Conservation (phyloP, 2,329 filamentous ascomycete genomes). For the Fusarium nisikadoi region DNA sequence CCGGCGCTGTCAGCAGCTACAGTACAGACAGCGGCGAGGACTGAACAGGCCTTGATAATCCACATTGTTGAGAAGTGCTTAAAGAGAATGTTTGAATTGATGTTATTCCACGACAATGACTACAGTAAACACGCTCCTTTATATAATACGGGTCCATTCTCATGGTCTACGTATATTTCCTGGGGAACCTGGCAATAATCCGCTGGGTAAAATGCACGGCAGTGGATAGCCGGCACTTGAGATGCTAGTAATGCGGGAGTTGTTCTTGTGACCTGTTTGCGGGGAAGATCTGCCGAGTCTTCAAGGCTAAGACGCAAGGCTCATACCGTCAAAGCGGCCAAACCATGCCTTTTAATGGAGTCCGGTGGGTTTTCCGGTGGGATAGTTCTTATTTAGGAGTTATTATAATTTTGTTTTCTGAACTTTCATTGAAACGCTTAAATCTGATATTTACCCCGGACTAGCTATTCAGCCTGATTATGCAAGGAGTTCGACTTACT, state of each 20-base stretch:
- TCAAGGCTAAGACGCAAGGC: neutral
- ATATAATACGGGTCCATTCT: neutral
- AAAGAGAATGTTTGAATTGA: neutral
- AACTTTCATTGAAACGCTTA: neutral
- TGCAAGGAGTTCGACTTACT: neutral
- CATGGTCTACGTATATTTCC: neutral
- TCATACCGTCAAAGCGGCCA: neutral
- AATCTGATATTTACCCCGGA: neutral
- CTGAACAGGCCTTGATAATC: neutral
- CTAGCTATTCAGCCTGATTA: neutral
- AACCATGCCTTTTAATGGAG: no score
- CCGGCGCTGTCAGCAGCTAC: neutral
- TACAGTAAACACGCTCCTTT: neutral
- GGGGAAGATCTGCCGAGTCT: neutral
- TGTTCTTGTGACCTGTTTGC: neutral
- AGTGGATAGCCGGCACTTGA: neutral
- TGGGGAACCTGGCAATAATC: neutral
- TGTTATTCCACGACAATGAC: accelerated
- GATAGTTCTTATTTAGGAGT: accelerated
- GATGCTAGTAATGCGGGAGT: neutral
- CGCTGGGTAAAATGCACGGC: neutral
- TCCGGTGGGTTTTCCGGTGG: neutral
- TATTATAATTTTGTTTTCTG: no score
- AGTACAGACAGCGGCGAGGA: neutral
- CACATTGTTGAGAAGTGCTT: neutral